Conservation (phyloP, 2,329 filamentous ascomycete genomes). For the Juglanconis juglandina region DNA sequence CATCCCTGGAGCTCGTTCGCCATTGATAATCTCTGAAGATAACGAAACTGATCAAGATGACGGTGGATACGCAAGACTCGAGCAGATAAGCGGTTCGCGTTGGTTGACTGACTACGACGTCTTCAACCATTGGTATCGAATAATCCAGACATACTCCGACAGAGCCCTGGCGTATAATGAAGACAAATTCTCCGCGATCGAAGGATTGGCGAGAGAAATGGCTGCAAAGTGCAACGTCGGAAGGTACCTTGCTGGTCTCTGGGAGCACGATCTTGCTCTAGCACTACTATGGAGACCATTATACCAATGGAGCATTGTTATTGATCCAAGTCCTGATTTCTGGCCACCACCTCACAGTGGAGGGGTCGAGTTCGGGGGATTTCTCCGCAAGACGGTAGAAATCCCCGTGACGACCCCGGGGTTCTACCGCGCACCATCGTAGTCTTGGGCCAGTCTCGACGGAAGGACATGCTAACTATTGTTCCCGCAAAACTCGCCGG, state of each 20-base stretch:
- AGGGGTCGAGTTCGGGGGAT: too few relatives aligned
- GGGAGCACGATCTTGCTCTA: background rate
- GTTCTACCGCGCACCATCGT: background rate
- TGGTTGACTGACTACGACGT: too few relatives aligned
- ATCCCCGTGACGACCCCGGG: background rate
- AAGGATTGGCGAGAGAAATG: background rate
- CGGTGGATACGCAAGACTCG: too few relatives aligned
- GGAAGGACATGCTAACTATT: background rate
- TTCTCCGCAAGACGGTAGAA: background rate
- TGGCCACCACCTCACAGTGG: background rate
- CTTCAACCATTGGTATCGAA: background rate
- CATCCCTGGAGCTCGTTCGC: too few relatives aligned
- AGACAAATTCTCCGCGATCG: background rate
- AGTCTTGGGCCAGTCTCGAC: background rate
- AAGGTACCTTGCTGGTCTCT: background rate
- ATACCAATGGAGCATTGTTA: too few relatives aligned
- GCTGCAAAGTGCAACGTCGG: background rate
- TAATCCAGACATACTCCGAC: background rate
- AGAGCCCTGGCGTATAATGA: background rate
- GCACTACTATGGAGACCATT: background rate
- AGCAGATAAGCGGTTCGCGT: too few relatives aligned
- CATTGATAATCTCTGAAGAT: too few relatives aligned
- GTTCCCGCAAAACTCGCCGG: background rate
- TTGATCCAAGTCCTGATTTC: too few relatives aligned
- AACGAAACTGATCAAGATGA: too few relatives aligned